A percentile compares a stretch with the other conserved stretches of the same genome.
These are phyloP conservation scores for Epichloe gansuensis DNA, from an alignment of 2,329 filamentous ascomycete genomes.

Conservation along the genomic window DNA sequence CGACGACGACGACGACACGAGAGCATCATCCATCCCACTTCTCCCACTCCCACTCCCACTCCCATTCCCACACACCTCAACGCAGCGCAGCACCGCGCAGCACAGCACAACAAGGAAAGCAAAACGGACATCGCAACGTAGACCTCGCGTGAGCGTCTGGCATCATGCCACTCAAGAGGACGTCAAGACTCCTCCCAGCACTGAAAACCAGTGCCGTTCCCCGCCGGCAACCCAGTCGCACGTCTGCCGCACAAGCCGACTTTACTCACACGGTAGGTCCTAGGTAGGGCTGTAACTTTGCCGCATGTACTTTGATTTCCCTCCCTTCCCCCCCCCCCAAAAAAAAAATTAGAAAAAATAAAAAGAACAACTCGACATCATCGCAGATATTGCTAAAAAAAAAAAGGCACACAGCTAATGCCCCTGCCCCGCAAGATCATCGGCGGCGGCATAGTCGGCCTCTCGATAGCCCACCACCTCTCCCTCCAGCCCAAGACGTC, in stretches of 20 bases:
- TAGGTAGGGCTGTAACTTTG: background rate
- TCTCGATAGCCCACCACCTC: slow-evolving; percentile 64
- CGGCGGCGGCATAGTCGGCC: slow-evolving; percentile 57
- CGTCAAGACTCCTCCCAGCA: background rate
- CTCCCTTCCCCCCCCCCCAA: background rate
- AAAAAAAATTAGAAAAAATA: background rate
- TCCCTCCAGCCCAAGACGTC: slow-evolving; percentile 48
- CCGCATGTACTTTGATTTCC: background rate
- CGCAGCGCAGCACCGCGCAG: too few relatives aligned
- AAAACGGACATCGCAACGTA: too few relatives aligned
- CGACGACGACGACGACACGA: too few relatives aligned
- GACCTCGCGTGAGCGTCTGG: too few relatives aligned
- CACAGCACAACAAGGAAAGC: too few relatives aligned
- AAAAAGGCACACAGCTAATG: background rate
- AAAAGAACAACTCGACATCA: too few relatives aligned
- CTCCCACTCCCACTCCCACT: too few relatives aligned
- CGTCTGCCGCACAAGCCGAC: slow-evolving; percentile 21
- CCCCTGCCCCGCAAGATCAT: slow-evolving; percentile 29
- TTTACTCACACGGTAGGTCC: slow-evolving; percentile 33
- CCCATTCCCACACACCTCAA: background rate
- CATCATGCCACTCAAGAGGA: slow-evolving; percentile 6
- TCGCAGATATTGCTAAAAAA: too few relatives aligned
- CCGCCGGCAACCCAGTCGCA: slow-evolving; percentile 23
- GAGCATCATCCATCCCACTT: too few relatives aligned
- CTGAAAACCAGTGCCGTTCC: background rate